Evolutionary conservation across 495 filamentous ascomycete genomes (phyloP).

Genomic region (Amniculicola lignicola): DNA sequence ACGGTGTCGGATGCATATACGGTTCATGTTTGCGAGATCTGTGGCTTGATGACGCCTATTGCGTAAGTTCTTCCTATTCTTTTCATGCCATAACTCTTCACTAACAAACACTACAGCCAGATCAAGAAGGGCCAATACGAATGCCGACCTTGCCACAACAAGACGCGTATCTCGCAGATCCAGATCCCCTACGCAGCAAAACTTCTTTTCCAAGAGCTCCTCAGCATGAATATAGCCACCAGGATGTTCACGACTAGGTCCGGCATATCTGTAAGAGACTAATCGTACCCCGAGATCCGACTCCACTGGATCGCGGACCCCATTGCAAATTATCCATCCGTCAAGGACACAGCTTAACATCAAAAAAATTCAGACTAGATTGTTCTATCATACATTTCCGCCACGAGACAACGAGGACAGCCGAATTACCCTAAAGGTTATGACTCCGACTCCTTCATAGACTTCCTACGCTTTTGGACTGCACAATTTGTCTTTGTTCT

Average conservation of each 20-base stretch:
- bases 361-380: too few relatives aligned
- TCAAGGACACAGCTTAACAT: too few relatives aligned
- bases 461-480: too few relatives aligned
- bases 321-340: too few relatives aligned
- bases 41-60: constrained; percentile 97
- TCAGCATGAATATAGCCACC: constrained; percentile 95
- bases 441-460: too few relatives aligned
- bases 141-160: constrained; percentile 96
- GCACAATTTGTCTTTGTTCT: too few relatives aligned
- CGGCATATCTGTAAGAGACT: constrained; percentile 61
- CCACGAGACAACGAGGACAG: too few relatives aligned
- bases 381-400: too few relatives aligned
- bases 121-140: constrained; percentile 91
- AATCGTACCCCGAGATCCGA: too few relatives aligned
- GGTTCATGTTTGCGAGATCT: constrained; percentile 98
- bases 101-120: constrained; percentile 57
- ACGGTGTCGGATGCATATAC: constrained; percentile 97
- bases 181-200: constrained; percentile 98
- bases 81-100: background rate
- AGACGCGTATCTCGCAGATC: constrained; percentile 94
- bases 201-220: constrained; percentile 95
- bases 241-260: constrained; percentile 90
- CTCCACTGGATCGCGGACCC: too few relatives aligned
- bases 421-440: too few relatives aligned
- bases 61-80: constrained; percentile 67